phyloP scores from a whole-genome alignment of 257 asterid genomes.

The Nemophila menziesii region DNA sequence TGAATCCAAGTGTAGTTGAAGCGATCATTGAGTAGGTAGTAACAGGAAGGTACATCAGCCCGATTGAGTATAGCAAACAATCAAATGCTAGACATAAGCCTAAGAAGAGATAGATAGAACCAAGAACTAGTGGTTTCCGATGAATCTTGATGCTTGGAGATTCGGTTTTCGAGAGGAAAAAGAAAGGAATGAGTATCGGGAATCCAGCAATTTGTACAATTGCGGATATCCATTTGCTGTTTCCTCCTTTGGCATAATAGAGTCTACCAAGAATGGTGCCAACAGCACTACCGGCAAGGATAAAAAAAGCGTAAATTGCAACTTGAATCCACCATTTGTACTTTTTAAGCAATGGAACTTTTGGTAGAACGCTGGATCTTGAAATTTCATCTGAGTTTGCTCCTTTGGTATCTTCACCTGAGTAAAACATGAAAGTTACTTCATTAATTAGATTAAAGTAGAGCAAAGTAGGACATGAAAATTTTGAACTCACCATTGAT shows the following conservation, averaged over 20 bases:
- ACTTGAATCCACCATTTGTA: conserved; percentile 22
- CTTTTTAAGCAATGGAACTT: neutral
- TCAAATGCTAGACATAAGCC: conserved; percentile 38
- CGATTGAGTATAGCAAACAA: conserved; percentile 37
- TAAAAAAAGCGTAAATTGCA: conserved; percentile 17
- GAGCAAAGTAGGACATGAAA: too few species aligned
- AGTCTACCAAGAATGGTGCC: conserved; percentile 32
- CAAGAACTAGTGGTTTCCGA: conserved; percentile 10
- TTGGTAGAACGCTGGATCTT: neutral
- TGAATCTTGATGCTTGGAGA: neutral
- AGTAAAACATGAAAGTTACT: neutral
- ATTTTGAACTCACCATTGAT: too few species aligned
- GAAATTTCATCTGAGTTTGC: neutral
- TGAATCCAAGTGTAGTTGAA: conserved; percentile 55
- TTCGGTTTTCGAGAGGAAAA: conserved; percentile 7
- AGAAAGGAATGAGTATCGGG: conserved; percentile 30
- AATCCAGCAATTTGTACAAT: conserved; percentile 32
- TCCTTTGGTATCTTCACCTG: conserved; percentile 18
- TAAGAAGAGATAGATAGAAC: conserved; percentile 16
- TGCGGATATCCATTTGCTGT: conserved; percentile 30
- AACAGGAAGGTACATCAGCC: conserved; percentile 43
- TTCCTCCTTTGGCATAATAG: conserved; percentile 39
- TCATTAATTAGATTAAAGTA: too few species aligned
- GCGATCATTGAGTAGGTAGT: conserved; percentile 45
- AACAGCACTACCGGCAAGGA: conserved; percentile 24